phyloP scores from a whole-genome alignment of 1,284 basidiomycete genomes.

The Cryptococcus depauperatus region DNA sequence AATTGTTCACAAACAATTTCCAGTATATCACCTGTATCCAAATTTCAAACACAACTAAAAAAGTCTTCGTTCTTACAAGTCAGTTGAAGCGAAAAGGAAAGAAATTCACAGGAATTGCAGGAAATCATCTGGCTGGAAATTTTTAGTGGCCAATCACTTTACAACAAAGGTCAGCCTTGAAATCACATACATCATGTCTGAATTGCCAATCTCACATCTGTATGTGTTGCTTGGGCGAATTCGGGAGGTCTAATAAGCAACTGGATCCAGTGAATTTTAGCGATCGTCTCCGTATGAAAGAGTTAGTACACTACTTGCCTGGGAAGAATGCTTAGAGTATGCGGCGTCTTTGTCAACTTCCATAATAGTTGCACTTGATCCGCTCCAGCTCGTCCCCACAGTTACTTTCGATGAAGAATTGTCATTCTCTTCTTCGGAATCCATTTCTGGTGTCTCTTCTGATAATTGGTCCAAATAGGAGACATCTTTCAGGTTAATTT shows the following conservation, averaged over 20 bases:
- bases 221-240: not conserved
- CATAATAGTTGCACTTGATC: not conserved
- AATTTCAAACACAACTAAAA: too few species aligned
- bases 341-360: not conserved
- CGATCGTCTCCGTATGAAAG: too few species aligned
- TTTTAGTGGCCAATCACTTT: conserved; percentile 1
- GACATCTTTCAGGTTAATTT: conserved; percentile 3
- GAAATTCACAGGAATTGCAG: too few species aligned
- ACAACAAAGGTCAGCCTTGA: not conserved
- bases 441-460: not conserved
- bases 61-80: too few species aligned
- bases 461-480: conserved; percentile 1
- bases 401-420: not conserved
- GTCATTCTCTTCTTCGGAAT: not conserved
- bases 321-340: not conserved
- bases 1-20: too few species aligned
- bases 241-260: not conserved
- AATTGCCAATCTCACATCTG: conserved; percentile 2
- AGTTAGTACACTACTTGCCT: not conserved
- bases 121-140: too few species aligned
- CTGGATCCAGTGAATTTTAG: too few species aligned
- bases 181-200: not conserved
- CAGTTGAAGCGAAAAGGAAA: too few species aligned
- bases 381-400: not conserved
- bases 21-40: too few species aligned